Conservation (phyloP, 805 yeast species). For the Starmerella vaccinii region DNA sequence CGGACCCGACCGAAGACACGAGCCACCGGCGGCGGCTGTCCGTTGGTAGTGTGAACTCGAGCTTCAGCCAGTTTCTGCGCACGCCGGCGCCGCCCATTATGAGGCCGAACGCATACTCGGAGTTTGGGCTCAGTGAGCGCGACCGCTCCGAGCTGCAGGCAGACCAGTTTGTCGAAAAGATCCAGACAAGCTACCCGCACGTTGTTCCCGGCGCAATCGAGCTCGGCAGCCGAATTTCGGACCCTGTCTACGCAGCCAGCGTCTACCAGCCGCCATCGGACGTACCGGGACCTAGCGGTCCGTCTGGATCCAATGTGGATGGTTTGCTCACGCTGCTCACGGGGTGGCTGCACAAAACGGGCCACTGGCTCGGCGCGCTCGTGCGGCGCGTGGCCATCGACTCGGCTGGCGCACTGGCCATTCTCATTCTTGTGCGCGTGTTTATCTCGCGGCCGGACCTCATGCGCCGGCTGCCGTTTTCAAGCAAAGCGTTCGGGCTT, state of each 20-base stretch:
- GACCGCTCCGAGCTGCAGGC: slow-evolving; percentile 21
- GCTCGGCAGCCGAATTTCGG: not conserved
- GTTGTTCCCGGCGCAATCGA: slow-evolving; percentile 18
- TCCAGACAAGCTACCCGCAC: slow-evolving; percentile 18
- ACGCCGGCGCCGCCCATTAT: slow-evolving; percentile 15
- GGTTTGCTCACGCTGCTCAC: not conserved
- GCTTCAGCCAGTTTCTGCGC: slow-evolving; percentile 25
- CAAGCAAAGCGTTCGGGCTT: slow-evolving; percentile 12
- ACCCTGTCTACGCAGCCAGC: not conserved
- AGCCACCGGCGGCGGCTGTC: slow-evolving; percentile 20
- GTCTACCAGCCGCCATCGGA: not conserved
- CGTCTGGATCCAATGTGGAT: too few species aligned
- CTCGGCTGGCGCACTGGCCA: slow-evolving; percentile 10
- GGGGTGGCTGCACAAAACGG: not conserved
- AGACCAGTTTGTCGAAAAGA: slow-evolving; percentile 17
- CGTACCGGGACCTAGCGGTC: not conserved
- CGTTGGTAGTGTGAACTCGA: slow-evolving; percentile 19
- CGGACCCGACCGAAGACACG: not conserved
- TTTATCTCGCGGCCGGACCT: slow-evolving; percentile 17
- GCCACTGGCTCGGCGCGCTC: slow-evolving; percentile 5
- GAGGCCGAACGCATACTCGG: slow-evolving; percentile 18
- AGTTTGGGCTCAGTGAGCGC: slow-evolving; percentile 25
- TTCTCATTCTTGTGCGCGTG: slow-evolving; percentile 18
- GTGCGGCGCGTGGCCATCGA: slow-evolving; percentile 18
- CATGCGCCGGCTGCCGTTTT: slow-evolving; percentile 16